Base-by-base conservation (phyloP, 2,329 filamentous ascomycete species). In the Ophiostoma sp. region DNA sequence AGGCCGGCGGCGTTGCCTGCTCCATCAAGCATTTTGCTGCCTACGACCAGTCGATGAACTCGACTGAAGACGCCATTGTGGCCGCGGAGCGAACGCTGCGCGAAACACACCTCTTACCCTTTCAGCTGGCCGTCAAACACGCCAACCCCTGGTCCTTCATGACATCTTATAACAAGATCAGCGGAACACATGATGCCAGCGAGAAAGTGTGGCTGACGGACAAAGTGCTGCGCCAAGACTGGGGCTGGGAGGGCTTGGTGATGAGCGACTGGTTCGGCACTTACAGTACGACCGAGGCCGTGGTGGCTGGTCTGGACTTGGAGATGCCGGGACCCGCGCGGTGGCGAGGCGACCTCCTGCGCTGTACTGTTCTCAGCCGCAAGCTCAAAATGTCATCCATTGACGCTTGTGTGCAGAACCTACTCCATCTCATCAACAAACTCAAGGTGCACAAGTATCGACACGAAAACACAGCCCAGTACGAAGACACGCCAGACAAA, bases 141-240 rank as follows among this genome's bases (percentile, higher is more conserved):
- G 88, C 90, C 22, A 89, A 91, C 72, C 89, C 90, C 3, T 91
- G 90, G 89, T 89, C 89, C 9, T 80, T 92, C 61, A 92, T 92
- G 90, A 87, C 87, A 5, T 89, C 89, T 1, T 92, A 92, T 78
- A 92, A 92, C 77, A 82, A 90, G 45, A 81, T 92, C 76, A 92
- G 92, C 78, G 90, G 90, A 7, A 80, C 87, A 4, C 88, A 90
- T 76, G 86, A n/a, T n/a, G n/a, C 87, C 25, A 87, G 88, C 75
- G 86, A 88, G 84, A 87, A 90, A 75, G 81, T 79, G 15, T 83
- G 87, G 72, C 85, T 85, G 0, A 81, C 90, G 31, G 86, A 85
- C 74, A 83, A 86, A 36, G 88, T 90, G n/a, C 82, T 90, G 39
- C 84, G 88, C 36, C 86, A 85, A 39, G 88, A 90, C 78, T 90